These are phyloP conservation scores for Ustilago crameri DNA, from an alignment of 1,284 basidiomycete species.

Conservation along the genomic window DNA sequence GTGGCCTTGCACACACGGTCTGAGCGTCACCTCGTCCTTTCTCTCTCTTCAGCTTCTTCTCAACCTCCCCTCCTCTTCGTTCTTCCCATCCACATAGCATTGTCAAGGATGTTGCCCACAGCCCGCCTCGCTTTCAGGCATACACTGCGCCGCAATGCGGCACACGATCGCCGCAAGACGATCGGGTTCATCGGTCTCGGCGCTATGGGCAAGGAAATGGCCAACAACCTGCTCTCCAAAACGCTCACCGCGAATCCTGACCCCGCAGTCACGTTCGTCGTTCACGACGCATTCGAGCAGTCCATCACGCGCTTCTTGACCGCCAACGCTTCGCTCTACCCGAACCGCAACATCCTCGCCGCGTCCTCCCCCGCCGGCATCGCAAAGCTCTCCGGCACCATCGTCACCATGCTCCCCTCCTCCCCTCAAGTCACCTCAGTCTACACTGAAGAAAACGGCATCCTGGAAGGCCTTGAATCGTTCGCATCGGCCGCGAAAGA, in stretches of 20 bases:
- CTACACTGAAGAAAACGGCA: slow-evolving; percentile 73
- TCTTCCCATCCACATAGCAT: background rate
- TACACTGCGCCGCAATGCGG: slow-evolving; percentile 24
- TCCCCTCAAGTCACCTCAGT: slow-evolving; percentile 82
- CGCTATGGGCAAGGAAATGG: slow-evolving; percentile 64
- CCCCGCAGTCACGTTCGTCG: slow-evolving; percentile 48
- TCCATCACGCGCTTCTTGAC: slow-evolving; percentile 61
- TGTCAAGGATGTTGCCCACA: slow-evolving; percentile 28
- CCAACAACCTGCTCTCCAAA: slow-evolving; percentile 55
- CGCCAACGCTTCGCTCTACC: slow-evolving; percentile 48
- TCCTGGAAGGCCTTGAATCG: slow-evolving; percentile 48
- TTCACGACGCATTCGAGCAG: slow-evolving; percentile 58
- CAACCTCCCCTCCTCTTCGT: background rate
- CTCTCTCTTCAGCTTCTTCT: background rate
- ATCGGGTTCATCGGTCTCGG: slow-evolving; percentile 66
- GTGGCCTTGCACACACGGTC: background rate
- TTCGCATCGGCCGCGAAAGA: slow-evolving; percentile 6
- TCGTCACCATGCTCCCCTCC: slow-evolving; percentile 88
- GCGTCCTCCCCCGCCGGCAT: slow-evolving; percentile 69
- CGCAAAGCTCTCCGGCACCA: slow-evolving; percentile 73
- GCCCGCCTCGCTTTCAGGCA: slow-evolving; percentile 19
- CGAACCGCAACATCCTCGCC: slow-evolving; percentile 61
- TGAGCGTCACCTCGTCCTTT: slow-evolving; percentile 14
- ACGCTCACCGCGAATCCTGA: slow-evolving; percentile 50
- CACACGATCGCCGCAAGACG: slow-evolving; percentile 54